These are phyloP conservation scores for Neurospora sp. DNA, from an alignment of 495 filamentous ascomycete genomes.

Conservation along the genomic window DNA sequence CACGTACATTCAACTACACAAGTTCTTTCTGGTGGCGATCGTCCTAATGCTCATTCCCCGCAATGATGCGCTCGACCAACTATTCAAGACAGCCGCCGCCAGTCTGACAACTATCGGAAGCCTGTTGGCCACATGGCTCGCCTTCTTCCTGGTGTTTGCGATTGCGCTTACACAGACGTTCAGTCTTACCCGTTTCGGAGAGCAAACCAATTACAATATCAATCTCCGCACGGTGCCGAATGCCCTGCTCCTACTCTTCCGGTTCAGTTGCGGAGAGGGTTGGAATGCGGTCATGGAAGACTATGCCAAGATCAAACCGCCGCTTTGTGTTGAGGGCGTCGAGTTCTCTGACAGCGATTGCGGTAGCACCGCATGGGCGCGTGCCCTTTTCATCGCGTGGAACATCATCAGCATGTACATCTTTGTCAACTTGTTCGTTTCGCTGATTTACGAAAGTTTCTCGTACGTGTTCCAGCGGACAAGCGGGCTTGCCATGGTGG, in stretches of 20 bases:
- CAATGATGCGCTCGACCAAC: conserved; percentile 94
- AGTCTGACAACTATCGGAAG: conserved; percentile 85
- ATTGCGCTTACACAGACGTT: conserved; percentile 96
- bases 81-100: conserved; percentile 99
- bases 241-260: conserved; percentile 85
- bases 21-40: conserved; percentile 85
- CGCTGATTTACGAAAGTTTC: conserved; percentile 98
- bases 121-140: conserved; percentile 91
- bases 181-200: conserved; percentile 81
- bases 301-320: conserved; percentile 66
- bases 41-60: conserved; percentile 87
- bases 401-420: conserved; percentile 99
- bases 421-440: conserved; percentile 96
- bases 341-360: conserved; percentile 84
- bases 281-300: conserved; percentile 98
- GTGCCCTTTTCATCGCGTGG: conserved; percentile 85
- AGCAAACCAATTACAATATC: conserved; percentile 63
- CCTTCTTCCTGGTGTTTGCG: conserved; percentile 90
- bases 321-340: conserved; percentile 57
- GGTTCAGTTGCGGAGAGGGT: conserved; percentile 83
- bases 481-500: conserved; percentile 72
- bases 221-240: conserved; percentile 93
- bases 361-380: conserved; percentile 78
- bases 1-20: conserved; percentile 70
- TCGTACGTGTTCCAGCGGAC: conserved; percentile 98